Percentiles rank a stretch among this genome's conserved stretches.
These are phyloP conservation scores for Colletotrichum coccodes DNA, from an alignment of 2,329 filamentous ascomycete genomes.

Conservation along the genomic window DNA sequence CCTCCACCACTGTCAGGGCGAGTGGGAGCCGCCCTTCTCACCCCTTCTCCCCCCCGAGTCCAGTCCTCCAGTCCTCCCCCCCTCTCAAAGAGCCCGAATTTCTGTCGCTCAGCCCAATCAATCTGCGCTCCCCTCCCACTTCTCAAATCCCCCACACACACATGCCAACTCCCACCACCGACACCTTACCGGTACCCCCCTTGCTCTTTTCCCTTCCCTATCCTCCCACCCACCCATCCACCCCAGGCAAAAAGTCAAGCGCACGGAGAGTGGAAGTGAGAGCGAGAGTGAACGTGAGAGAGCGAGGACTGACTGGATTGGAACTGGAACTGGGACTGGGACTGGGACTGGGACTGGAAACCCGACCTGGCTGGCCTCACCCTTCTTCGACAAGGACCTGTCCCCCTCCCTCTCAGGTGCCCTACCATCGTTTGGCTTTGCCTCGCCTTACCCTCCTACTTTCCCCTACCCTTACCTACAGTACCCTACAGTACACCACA, in stretches of 20 bases:
- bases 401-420: neutral
- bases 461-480: neutral
- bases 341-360: constrained; percentile 4
- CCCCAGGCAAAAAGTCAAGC: neutral
- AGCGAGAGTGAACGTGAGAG: neutral
- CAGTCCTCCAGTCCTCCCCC: neutral
- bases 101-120: neutral
- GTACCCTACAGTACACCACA: neutral
- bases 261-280: neutral
- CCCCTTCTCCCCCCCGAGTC: too few species aligned
- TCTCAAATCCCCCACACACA: neutral
- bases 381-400: neutral
- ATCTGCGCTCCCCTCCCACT: neutral
- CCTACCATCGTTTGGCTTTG: neutral
- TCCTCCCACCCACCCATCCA: neutral
- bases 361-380: constrained; percentile 15
- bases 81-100: neutral
- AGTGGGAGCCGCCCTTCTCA: too few species aligned
- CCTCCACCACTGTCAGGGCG: neutral
- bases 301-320: neutral
- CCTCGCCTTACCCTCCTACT: neutral
- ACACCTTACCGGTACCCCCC: neutral
- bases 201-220: neutral
- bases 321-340: neutral
- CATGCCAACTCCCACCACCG: neutral